Percentiles rank a stretch among this genome's conserved stretches.
Conservation (phyloP, 768 basidiomycete species). For the Tulasnella sp. region DNA sequence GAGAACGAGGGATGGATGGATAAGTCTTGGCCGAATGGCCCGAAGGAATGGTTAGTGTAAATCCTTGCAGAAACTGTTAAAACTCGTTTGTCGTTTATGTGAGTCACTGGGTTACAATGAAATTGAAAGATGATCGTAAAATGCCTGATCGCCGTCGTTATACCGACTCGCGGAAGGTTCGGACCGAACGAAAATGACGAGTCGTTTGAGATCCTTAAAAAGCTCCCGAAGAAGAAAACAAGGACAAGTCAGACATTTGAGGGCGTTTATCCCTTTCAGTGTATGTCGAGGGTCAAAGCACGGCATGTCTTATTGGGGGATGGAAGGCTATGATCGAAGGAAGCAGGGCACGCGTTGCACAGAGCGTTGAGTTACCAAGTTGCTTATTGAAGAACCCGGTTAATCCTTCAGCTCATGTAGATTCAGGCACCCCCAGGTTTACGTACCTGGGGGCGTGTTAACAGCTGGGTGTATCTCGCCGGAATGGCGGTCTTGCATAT, state of each 20-base stretch:
- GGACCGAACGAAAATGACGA: slow-evolving; percentile 1
- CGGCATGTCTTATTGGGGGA: neutral
- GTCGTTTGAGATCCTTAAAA: neutral
- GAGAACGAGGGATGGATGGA: slow-evolving; percentile 47
- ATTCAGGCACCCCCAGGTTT: neutral
- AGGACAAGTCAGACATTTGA: neutral
- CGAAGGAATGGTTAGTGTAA: neutral
- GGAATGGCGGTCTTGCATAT: neutral
- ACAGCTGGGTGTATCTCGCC: neutral
- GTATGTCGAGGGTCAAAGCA: neutral
- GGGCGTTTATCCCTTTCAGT: neutral
- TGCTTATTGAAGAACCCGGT: neutral
- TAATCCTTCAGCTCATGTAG: neutral
- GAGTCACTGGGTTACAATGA: neutral
- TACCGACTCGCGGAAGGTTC: neutral
- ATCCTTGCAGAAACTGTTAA: neutral
- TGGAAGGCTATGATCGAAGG: neutral
- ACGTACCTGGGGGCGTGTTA: neutral
- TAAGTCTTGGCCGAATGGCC: slow-evolving; percentile 49
- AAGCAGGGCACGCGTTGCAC: neutral
- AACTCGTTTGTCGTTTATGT: neutral
- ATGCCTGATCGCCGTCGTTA: neutral
- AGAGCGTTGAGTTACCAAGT: neutral
- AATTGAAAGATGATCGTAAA: neutral
- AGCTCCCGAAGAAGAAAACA: neutral